These are phyloP conservation scores for Wickerhamiella azymoides DNA, from an alignment of 805 yeast species.

Conservation along the genomic window DNA sequence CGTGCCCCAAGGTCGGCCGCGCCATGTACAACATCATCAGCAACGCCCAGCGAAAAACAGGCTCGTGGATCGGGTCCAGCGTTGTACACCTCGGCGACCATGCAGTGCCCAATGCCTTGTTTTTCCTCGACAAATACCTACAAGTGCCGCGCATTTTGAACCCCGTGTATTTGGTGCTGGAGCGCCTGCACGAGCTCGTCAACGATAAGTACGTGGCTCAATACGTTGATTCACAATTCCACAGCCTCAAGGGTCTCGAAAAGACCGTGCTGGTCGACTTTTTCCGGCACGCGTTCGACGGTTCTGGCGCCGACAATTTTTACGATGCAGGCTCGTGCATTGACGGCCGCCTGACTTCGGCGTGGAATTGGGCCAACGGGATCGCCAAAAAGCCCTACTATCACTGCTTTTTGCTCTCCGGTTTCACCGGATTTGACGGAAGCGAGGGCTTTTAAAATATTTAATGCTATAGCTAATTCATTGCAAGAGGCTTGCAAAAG, in stretches of 20 bases:
- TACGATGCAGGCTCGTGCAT: slow-evolving; percentile 76
- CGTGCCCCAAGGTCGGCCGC: slow-evolving; percentile 55
- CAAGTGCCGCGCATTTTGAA: slow-evolving; percentile 67
- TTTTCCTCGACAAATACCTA: slow-evolving; percentile 64
- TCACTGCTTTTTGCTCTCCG: slow-evolving; percentile 48
- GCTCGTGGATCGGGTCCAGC: slow-evolving; percentile 66
- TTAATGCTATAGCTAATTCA: not conserved
- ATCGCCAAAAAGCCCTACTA: slow-evolving; percentile 54
- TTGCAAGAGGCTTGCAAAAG: not conserved
- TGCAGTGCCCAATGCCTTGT: slow-evolving; percentile 71
- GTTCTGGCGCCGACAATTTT: slow-evolving; percentile 74
- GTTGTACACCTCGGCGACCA: slow-evolving; percentile 74
- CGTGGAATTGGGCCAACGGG: slow-evolving; percentile 72
- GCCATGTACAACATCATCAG: slow-evolving; percentile 56
- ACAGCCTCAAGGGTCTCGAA: slow-evolving; percentile 39
- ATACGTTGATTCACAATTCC: slow-evolving; percentile 48
- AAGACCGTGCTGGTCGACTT: slow-evolving; percentile 35
- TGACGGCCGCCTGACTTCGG: slow-evolving; percentile 67
- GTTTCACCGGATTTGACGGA: slow-evolving; percentile 67
- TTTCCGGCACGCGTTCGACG: slow-evolving; percentile 51
- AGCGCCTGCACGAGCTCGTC: slow-evolving; percentile 40
- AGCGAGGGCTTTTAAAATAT: slow-evolving; percentile 37
- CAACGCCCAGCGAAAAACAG: slow-evolving; percentile 49
- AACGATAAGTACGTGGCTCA: slow-evolving; percentile 21
- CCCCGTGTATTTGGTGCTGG: slow-evolving; percentile 50